Evolutionary conservation across 2,329 filamentous ascomycete species (phyloP).

Genomic region (Xylaria arbuscula): DNA sequence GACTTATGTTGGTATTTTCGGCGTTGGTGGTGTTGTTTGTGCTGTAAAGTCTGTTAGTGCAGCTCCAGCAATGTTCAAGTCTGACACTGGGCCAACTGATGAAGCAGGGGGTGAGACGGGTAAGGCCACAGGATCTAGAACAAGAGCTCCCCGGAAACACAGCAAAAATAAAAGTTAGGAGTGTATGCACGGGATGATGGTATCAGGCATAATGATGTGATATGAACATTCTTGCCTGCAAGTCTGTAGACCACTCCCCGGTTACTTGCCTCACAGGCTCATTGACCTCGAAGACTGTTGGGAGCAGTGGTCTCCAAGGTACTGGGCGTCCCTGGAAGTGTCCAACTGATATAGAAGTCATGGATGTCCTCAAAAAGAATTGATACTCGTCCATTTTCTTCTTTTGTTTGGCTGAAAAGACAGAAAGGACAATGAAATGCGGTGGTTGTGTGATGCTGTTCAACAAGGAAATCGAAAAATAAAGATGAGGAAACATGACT

Average conservation of each 20-base stretch:
- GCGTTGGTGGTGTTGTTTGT: not conserved
- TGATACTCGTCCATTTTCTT: constrained; percentile 13
- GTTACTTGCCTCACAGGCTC: constrained; percentile 33
- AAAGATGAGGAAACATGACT: constrained; percentile 9
- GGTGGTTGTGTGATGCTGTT: constrained; percentile 19
- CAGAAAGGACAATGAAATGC: not conserved
- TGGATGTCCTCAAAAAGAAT: constrained; percentile 6
- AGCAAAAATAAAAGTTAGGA: not conserved
- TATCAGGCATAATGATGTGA: not conserved
- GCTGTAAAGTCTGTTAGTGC: constrained; percentile 23
- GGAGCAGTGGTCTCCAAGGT: constrained; percentile 12
- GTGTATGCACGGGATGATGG: not conserved
- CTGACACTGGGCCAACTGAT: constrained; percentile 1
- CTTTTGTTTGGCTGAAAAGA: not conserved
- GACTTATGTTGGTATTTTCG: constrained; percentile 9
- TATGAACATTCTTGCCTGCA: not conserved
- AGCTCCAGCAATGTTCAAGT: not conserved
- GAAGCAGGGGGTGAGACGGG: not conserved
- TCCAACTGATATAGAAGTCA: constrained; percentile 9
- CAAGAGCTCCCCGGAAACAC: no score
- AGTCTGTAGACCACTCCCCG: not conserved
- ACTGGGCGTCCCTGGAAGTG: constrained; percentile 1
- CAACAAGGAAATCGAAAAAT: not conserved
- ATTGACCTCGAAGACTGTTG: constrained; percentile 12
- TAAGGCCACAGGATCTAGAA: not conserved